Conservation (phyloP, 73 alveolate genomes). For the Paramecium octaurelia region DNA sequence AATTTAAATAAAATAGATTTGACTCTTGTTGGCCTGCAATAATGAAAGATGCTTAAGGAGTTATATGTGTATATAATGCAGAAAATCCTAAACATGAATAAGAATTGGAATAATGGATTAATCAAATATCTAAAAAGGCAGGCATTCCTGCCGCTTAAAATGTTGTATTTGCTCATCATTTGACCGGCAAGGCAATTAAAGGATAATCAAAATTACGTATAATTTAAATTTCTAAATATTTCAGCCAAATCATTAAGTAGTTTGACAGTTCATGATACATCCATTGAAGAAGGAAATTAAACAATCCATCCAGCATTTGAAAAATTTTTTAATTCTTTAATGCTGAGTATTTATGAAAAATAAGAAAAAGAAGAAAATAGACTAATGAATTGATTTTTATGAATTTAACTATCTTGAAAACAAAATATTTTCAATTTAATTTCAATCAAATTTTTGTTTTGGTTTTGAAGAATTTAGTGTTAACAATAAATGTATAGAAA, state of each 20-base stretch:
- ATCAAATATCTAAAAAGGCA: conserved; percentile 70
- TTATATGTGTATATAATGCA: conserved; percentile 72
- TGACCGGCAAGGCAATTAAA: conserved; percentile 38
- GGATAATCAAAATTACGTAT: conserved; percentile 4
- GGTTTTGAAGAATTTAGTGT: no score
- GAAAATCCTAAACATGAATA: conserved; percentile 68
- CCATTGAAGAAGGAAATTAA: conserved; percentile 68
- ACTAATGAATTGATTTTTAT: conserved; percentile 61
- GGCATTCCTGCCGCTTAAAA: conserved; percentile 67
- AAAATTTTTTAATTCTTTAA: conserved; percentile 67
- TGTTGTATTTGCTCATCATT: conserved; percentile 40
- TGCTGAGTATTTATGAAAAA: conserved; percentile 67
- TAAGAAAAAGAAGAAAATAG: conserved; percentile 73
- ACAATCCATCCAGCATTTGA: conserved; percentile 76
- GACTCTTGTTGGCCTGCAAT: conserved; percentile 82
- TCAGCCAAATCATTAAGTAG: conserved; percentile 65
- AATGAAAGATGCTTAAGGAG: conserved; percentile 71
- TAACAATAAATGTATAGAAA: no score
- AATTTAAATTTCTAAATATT: neutral
- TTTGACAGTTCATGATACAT: conserved; percentile 68
- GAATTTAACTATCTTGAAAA: no score
- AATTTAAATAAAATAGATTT: conserved; percentile 31
- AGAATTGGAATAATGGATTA: conserved; percentile 68
- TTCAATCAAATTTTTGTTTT: no score
- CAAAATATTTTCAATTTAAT: no score